Conservation (phyloP, 2,329 filamentous ascomycete genomes). For the Colletotrichum magnum region DNA sequence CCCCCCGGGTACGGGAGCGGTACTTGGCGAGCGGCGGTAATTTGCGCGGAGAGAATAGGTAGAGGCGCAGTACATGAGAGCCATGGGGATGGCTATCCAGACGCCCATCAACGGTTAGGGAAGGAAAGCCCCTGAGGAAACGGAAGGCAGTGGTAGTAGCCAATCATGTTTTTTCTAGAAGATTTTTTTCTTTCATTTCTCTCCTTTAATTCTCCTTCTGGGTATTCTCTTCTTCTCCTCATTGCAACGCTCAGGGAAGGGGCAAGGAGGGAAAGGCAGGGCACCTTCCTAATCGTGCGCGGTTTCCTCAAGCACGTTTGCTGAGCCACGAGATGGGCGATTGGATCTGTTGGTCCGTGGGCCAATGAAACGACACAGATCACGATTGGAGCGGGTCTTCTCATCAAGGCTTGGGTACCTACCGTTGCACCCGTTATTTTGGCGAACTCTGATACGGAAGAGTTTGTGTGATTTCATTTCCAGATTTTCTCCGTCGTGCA, state of each 20-base stretch:
- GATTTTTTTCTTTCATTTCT: not conserved
- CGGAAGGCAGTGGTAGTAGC: not conserved
- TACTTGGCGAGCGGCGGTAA: conserved; percentile 15
- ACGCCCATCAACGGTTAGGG: not conserved
- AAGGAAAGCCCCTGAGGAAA: conserved; percentile 23
- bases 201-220: too few relatives aligned
- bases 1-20: conserved; percentile 14
- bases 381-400: not conserved
- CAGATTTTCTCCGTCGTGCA: not conserved
- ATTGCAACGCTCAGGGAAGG: not conserved
- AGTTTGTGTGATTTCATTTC: not conserved
- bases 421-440: not conserved
- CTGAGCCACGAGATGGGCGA: conserved; percentile 17
- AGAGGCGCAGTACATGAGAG: not conserved
- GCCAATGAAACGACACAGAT: conserved; percentile 23
- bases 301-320: conserved; percentile 31
- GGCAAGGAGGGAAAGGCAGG: not conserved
- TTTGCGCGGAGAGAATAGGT: conserved; percentile 10
- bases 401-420: too few relatives aligned
- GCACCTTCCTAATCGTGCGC: conserved; percentile 29
- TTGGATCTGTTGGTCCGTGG: conserved; percentile 20
- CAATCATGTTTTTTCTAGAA: conserved; percentile 1
- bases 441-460: conserved; percentile 25
- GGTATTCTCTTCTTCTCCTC: not conserved
- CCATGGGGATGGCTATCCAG: not conserved